phyloP scores from a whole-genome alignment of 2,329 filamentous ascomycete species.

The Arthrinium phaeospermum region DNA sequence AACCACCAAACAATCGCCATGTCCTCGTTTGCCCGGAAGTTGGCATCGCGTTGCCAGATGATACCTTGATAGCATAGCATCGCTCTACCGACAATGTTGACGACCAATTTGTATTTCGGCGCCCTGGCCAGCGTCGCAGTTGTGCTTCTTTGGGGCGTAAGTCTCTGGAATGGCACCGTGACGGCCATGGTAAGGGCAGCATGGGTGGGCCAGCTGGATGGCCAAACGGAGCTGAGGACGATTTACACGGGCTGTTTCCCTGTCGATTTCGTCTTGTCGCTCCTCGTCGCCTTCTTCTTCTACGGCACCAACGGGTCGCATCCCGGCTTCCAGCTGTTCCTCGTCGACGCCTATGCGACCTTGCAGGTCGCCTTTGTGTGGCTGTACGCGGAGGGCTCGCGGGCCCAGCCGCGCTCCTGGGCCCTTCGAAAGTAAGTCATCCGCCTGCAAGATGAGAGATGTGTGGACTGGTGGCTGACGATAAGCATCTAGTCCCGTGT shows the following conservation, averaged over 20 bases:
- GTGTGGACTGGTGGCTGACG: conserved; percentile 22
- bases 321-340: conserved; percentile 31
- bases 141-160: conserved; percentile 33
- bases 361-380: conserved; percentile 35
- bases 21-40: too few species aligned
- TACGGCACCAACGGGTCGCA: conserved; percentile 33
- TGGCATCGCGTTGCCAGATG: neutral
- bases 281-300: conserved; percentile 36
- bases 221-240: conserved; percentile 30
- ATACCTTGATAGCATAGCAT: neutral
- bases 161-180: conserved; percentile 32
- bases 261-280: conserved; percentile 32
- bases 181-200: conserved; percentile 31
- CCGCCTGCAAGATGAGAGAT: too few species aligned
- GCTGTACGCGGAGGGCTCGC: conserved; percentile 32
- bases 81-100: neutral
- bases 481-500: conserved; percentile 32
- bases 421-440: too few species aligned
- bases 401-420: conserved; percentile 18
- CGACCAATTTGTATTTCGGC: neutral
- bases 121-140: conserved; percentile 20
- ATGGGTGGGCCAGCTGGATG: conserved; percentile 28
- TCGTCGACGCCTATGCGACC: conserved; percentile 34
- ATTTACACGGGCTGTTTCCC: conserved; percentile 33
- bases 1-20: too few species aligned